Percentiles rank a stretch among this genome's conserved stretches.
These are phyloP conservation scores for Penicillium fimorum DNA, from an alignment of 495 filamentous ascomycete genomes.

Conservation along the genomic window DNA sequence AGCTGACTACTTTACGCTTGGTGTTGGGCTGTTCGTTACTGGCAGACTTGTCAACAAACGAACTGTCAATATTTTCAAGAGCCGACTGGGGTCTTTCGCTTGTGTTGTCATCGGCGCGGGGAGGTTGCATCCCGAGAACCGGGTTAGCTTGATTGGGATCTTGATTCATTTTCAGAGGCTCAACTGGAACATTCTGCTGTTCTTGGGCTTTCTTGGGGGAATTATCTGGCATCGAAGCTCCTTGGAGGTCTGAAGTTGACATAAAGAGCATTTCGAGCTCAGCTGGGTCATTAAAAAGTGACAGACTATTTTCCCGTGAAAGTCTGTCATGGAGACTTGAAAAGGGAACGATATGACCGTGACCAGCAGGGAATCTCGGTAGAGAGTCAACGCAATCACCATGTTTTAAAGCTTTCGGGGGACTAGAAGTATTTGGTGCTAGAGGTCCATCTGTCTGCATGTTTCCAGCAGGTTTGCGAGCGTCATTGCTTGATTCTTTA, in stretches of 20 bases:
- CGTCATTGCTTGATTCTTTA: not conserved
- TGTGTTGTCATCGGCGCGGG: not conserved
- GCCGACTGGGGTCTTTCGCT: not conserved
- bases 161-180: not conserved
- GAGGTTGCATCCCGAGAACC: not conserved
- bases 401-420: not conserved
- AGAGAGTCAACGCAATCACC: not conserved
- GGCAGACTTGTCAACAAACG: not conserved
- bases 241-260: slow-evolving; percentile 14
- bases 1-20: slow-evolving; percentile 33
- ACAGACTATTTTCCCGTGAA: slow-evolving; percentile 11
- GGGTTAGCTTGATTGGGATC: not conserved
- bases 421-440: not conserved
- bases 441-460: not conserved
- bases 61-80: not conserved
- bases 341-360: slow-evolving; percentile 29
- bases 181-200: not conserved
- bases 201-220: not conserved
- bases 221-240: slow-evolving; percentile 1
- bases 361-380: slow-evolving; percentile 5
- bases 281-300: slow-evolving; percentile 22
- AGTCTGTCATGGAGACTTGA: slow-evolving; percentile 22
- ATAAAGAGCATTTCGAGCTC: slow-evolving; percentile 37
- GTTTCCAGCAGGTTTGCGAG: not conserved
- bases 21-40: not conserved